These are phyloP conservation scores for Tarenaya hassleriana DNA, from an alignment of 345 rosid species.

Conservation along the genomic window DNA sequence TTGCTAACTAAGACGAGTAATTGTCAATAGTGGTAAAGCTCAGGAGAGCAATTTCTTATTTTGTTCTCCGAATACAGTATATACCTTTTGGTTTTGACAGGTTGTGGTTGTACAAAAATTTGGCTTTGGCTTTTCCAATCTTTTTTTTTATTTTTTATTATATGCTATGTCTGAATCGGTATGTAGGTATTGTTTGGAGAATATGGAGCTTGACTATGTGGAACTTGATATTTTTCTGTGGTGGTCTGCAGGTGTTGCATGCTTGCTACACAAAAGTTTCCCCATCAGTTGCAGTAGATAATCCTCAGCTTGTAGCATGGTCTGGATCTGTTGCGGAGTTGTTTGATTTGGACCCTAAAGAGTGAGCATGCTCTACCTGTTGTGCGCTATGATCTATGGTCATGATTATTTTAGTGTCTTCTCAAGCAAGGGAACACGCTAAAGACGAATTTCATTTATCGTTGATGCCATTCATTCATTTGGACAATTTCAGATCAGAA, in stretches of 20 bases:
- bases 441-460: not conserved
- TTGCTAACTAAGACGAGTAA: too few species aligned
- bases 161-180: not conserved
- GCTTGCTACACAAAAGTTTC: constrained; percentile 85
- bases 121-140: not conserved
- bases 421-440: too few species aligned
- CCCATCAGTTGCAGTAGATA: constrained; percentile 79
- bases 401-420: too few species aligned
- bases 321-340: constrained; percentile 75
- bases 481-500: not conserved
- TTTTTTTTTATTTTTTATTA: not conserved
- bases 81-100: not conserved
- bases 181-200: not conserved
- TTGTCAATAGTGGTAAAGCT: too few species aligned
- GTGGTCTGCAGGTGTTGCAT: constrained; percentile 58
- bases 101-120: not conserved
- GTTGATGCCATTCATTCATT: not conserved
- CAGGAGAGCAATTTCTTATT: too few species aligned
- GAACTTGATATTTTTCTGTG: constrained; percentile 9
- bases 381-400: not conserved
- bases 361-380: constrained; percentile 44
- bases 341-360: constrained; percentile 79
- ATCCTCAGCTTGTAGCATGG: constrained; percentile 93
- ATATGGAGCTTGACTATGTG: not conserved
- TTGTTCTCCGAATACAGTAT: too few species aligned